phyloP scores from a whole-genome alignment of 2,329 filamentous ascomycete species.

The Blastomyces percursus region DNA sequence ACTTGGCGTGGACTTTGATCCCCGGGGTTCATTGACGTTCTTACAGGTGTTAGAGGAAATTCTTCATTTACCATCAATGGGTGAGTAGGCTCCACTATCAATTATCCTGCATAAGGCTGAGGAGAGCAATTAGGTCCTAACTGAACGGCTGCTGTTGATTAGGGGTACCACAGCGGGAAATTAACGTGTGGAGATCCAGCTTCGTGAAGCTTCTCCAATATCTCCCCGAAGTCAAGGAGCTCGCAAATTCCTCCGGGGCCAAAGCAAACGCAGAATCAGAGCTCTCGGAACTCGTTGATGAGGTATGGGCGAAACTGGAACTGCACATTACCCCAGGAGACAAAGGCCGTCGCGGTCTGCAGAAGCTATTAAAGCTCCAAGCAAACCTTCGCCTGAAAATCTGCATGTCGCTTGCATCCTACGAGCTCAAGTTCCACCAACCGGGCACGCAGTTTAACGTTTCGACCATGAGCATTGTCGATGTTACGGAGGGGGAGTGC shows the following conservation, averaged over 20 bases:
- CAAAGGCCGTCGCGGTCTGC: constrained; percentile 1
- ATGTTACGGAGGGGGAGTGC: constrained; percentile 5
- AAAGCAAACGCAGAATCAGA: not conserved
- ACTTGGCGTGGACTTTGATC: not conserved
- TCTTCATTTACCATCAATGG: not conserved
- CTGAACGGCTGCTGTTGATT: too few species aligned
- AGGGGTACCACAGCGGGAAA: constrained; percentile 2
- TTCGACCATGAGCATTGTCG: constrained; percentile 5
- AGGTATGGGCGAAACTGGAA: not conserved
- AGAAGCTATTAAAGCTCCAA: constrained; percentile 2
- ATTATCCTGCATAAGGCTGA: not conserved
- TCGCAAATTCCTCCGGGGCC: not conserved
- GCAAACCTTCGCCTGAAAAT: constrained; percentile 2
- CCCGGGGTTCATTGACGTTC: not conserved
- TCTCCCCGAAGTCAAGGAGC: not conserved
- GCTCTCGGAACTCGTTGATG: not conserved
- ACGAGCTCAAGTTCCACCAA: not conserved
- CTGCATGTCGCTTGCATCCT: constrained; percentile 1
- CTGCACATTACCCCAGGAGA: not conserved
- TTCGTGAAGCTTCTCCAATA: constrained; percentile 2
- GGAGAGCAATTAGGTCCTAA: not conserved
- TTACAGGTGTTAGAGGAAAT: constrained; percentile 1
- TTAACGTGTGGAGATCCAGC: constrained; percentile 2
- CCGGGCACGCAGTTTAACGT: not conserved
- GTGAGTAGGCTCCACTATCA: not conserved